A percentile compares a stretch with the other conserved stretches of the same genome.
Conservation (phyloP, 2,329 filamentous ascomycete genomes). For the Monilinia fructigena region DNA sequence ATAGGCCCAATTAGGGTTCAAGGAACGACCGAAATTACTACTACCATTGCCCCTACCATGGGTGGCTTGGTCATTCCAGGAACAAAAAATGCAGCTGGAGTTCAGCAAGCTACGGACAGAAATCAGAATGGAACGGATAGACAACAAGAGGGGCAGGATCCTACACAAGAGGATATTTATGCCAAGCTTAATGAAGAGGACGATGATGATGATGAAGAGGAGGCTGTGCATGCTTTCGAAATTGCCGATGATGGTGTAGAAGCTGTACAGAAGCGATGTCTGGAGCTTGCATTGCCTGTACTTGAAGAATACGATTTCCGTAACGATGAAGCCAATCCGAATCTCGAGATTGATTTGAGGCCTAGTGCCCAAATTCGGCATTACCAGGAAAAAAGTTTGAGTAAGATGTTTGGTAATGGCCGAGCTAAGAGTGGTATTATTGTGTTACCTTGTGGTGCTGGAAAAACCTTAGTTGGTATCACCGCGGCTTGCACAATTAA, state of each 20-base stretch:
- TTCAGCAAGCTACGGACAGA: slow-evolving; percentile 65
- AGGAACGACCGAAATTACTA: slow-evolving; percentile 66
- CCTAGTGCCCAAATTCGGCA: slow-evolving; percentile 85
- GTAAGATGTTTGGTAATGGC: slow-evolving; percentile 99
- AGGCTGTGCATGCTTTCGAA: slow-evolving; percentile 90
- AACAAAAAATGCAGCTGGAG: slow-evolving; percentile 87
- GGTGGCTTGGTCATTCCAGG: slow-evolving; percentile 87
- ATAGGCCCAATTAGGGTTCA: slow-evolving; percentile 80
- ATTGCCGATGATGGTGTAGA: slow-evolving; percentile 82
- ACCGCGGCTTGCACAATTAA: slow-evolving; percentile 97
- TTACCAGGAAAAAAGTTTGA: slow-evolving; percentile 96
- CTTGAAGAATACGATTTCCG: slow-evolving; percentile 97
- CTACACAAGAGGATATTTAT: slow-evolving; percentile 67
- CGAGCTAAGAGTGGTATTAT: slow-evolving; percentile 97
- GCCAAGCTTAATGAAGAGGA: slow-evolving; percentile 74
- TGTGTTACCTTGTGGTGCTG: slow-evolving; percentile 91
- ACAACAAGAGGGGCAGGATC: slow-evolving; percentile 50
- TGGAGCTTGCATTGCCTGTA: slow-evolving; percentile 81
- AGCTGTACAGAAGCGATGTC: slow-evolving; percentile 82
- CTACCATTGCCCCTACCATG: slow-evolving; percentile 81
- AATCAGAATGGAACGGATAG: slow-evolving; percentile 42
- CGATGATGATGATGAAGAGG: slow-evolving; percentile 77
- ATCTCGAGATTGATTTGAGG: slow-evolving; percentile 88
- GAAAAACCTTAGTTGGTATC: slow-evolving; percentile 97
- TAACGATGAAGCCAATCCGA: slow-evolving; percentile 84